A percentile compares a stretch with the other conserved stretches of the same genome.
Conservation (phyloP, 2,329 filamentous ascomycete genomes). For the Epichloe typhina region DNA sequence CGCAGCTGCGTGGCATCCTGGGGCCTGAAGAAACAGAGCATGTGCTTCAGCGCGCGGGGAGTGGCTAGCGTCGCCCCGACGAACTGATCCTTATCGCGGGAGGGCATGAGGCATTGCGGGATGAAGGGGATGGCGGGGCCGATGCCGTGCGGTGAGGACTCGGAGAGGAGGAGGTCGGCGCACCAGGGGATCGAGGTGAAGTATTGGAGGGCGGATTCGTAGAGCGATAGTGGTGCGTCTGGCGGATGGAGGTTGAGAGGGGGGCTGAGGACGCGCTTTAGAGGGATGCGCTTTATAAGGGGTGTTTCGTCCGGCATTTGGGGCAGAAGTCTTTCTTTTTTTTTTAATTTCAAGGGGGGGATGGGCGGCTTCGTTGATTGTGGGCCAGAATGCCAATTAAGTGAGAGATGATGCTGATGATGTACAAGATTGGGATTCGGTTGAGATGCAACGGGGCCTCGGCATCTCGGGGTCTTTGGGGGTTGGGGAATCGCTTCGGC, state of each 20-base stretch:
- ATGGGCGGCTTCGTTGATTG: too few species aligned
- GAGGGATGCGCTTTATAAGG: background rate
- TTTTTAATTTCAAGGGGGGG: background rate
- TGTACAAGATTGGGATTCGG: too few species aligned
- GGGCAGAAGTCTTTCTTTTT: background rate
- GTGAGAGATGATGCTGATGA: too few species aligned
- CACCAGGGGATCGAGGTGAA: conserved; percentile 25
- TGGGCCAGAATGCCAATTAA: too few species aligned
- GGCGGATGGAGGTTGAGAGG: conserved; percentile 16
- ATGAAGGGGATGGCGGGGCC: conserved; percentile 18
- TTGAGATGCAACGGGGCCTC: too few species aligned
- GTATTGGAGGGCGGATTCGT: conserved; percentile 15
- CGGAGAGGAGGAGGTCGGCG: conserved; percentile 13
- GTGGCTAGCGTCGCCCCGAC: conserved; percentile 20
- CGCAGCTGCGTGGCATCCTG: conserved; percentile 13
- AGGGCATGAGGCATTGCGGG: conserved; percentile 20
- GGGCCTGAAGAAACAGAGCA: conserved; percentile 21
- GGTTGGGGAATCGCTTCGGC: too few species aligned
- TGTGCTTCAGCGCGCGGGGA: conserved; percentile 17
- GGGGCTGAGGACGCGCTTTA: conserved; percentile 19
- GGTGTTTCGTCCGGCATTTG: background rate
- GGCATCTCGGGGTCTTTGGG: too few species aligned
- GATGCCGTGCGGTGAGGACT: conserved; percentile 1
- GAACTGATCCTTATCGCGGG: conserved; percentile 19
- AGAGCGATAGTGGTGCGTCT: conserved; percentile 14